Evolutionary conservation across 257 asterid species (phyloP).

Genomic region (Datura wrightii): DNA sequence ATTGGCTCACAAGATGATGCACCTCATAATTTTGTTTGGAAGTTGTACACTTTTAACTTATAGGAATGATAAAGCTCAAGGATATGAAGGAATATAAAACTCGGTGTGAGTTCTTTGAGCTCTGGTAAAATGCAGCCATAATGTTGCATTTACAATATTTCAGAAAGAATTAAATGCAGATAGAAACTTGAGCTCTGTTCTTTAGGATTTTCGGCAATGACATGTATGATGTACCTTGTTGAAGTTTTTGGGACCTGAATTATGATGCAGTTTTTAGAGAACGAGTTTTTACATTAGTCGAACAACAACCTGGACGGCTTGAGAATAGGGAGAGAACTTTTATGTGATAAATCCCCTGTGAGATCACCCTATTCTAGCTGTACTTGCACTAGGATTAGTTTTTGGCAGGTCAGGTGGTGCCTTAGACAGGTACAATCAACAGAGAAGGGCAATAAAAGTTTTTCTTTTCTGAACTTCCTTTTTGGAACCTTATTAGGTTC

Average conservation of each 20-base stretch:
- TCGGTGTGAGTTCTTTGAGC: neutral
- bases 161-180: neutral
- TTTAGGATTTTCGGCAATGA: conserved; percentile 10
- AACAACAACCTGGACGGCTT: neutral
- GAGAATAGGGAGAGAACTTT: neutral
- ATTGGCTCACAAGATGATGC: conserved; percentile 12
- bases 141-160: neutral
- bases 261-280: conserved; percentile 2
- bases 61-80: neutral
- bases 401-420: neutral
- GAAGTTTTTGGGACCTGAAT: neutral
- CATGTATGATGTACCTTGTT: neutral
- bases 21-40: neutral
- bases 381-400: conserved; percentile 10
- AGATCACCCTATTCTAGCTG: neutral
- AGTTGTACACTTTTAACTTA: neutral
- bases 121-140: neutral
- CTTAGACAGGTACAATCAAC: neutral
- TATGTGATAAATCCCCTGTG: neutral
- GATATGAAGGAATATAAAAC: neutral
- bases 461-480: neutral
- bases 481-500: neutral
- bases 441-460: neutral
- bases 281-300: neutral
- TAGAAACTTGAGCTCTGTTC: neutral